These are phyloP conservation scores for Chondrus crispus DNA, from an alignment of 23 red algal species.

Conservation along the genomic window DNA sequence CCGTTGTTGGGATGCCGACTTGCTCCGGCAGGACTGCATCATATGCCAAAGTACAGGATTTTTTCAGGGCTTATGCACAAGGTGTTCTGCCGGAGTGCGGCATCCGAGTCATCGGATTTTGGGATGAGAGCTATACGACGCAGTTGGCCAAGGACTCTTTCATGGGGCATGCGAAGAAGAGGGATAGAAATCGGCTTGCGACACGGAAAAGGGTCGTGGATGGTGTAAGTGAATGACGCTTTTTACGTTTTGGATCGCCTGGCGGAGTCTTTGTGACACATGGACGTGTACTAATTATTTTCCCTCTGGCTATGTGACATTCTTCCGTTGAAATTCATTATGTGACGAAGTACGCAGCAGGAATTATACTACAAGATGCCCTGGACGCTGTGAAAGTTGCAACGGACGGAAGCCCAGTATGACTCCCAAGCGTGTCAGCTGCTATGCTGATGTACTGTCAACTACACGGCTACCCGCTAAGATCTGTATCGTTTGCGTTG, in stretches of 20 bases:
- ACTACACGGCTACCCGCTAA: too few species aligned
- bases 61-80: conserved; percentile 6
- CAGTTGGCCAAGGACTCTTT: conserved; percentile 9
- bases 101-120: conserved; percentile 23
- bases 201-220: conserved; percentile 35
- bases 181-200: not conserved
- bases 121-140: conserved; percentile 49
- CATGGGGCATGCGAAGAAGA: conserved; percentile 11
- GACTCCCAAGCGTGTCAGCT: too few species aligned
- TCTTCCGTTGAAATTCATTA: too few species aligned
- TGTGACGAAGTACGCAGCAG: conserved; percentile 36
- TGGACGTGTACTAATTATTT: too few species aligned
- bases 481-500: too few species aligned
- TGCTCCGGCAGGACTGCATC: not conserved
- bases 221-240: not conserved
- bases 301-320: too few species aligned
- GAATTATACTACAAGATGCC: conserved; percentile 59
- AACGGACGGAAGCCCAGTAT: too few species aligned
- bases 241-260: too few species aligned
- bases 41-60: not conserved
- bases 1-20: conserved; percentile 55
- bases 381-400: conserved; percentile 43
- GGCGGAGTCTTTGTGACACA: too few species aligned
- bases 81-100: conserved; percentile 36
- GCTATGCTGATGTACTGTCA: too few species aligned